A percentile compares a stretch with the other conserved stretches of the same genome.
phyloP scores from a whole-genome alignment of 495 filamentous ascomycete genomes.

The Aspergillus nidulans region DNA sequence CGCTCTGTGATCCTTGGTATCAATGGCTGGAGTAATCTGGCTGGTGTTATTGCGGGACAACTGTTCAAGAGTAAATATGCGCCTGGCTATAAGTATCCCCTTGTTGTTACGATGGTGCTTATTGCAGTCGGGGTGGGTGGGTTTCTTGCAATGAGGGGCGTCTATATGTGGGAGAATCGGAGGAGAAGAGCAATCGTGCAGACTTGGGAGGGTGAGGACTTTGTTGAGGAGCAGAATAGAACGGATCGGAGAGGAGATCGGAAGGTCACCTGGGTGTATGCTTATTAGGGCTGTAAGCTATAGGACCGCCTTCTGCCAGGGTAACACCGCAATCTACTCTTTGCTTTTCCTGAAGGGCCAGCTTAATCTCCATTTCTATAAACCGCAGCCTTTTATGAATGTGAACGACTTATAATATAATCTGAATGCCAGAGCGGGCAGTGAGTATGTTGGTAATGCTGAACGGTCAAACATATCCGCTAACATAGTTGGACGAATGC shows the following conservation, averaged over 20 bases:
- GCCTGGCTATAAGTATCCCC: not conserved
- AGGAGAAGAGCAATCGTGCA: not conserved
- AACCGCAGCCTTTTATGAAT: too few relatives aligned
- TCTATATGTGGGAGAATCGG: constrained; percentile 7
- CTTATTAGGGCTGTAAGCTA: too few relatives aligned
- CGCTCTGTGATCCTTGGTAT: constrained; percentile 1
- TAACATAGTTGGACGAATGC: too few relatives aligned
- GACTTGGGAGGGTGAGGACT: not conserved
- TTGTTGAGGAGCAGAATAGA: not conserved
- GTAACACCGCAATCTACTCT: too few relatives aligned
- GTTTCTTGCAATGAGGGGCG: not conserved
- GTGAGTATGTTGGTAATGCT: too few relatives aligned
- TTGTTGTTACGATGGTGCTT: constrained; percentile 6
- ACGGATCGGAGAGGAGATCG: not conserved
- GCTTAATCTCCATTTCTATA: too few relatives aligned
- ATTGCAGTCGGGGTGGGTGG: constrained; percentile 7
- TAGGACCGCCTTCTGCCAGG: too few relatives aligned
- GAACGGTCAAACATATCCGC: too few relatives aligned
- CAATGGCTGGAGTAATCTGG: constrained; percentile 4
- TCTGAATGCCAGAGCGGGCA: too few relatives aligned
- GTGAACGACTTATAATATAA: too few relatives aligned
- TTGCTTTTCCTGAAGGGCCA: too few relatives aligned
- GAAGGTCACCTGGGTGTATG: constrained; percentile 1
- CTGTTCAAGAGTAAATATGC: constrained; percentile 1
- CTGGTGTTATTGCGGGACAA: constrained; percentile 7